Evolutionary conservation across 2,329 filamentous ascomycete species (phyloP), one percentile per base, ranked within the genome.

Genomic region (Paradendryphiella salina): DNA sequence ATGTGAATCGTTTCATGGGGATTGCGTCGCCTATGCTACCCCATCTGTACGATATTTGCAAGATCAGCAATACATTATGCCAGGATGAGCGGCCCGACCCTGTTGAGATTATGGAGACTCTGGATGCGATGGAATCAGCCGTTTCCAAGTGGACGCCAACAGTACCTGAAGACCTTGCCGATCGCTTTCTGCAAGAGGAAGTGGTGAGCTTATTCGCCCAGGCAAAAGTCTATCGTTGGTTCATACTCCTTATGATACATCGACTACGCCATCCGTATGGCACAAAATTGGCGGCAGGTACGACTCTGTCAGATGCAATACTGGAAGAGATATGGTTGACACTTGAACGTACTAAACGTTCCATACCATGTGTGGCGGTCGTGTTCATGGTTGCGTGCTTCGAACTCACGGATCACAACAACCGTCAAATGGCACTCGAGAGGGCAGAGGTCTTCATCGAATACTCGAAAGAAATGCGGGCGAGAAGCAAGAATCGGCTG

Each of bases 251-350:
- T 18, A 13, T 51, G 4, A 28, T 40, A 41, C 48, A 51, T 14
- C 48, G 48, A 40, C 37, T 51, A 9, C 43, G 48, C 20, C 33
- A 47, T 51, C 37, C 48, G 17, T 51, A 47, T 13, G 48, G 48
- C 18, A 40, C 48, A 11, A 23, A 46, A 13, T 23, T 6, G 23
- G 43, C 37, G n/a, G 39, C 26, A 41, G 48, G 36, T 3, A n/a
- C 13, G 17, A 18, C 21, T 26, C 17, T 51, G 11, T 46, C 48
- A n/a, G 33, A 51, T 8, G 48, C 43, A 3, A 51, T 51, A 17
- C 23, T 51, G 7, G 13, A 36, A 21, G 48, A 47, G 23, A 14
- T 47, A 18, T 23, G 32, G 14, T 20, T 39, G 10, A 15, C 23
- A 8, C 11, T 47, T 13, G 31, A 36, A 13, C 21, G 17, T 18